A percentile compares a stretch with the other conserved stretches of the same genome.
These are phyloP conservation scores for Fraxinus platypoda DNA, from an alignment of 305 asterid species.

Conservation along the genomic window DNA sequence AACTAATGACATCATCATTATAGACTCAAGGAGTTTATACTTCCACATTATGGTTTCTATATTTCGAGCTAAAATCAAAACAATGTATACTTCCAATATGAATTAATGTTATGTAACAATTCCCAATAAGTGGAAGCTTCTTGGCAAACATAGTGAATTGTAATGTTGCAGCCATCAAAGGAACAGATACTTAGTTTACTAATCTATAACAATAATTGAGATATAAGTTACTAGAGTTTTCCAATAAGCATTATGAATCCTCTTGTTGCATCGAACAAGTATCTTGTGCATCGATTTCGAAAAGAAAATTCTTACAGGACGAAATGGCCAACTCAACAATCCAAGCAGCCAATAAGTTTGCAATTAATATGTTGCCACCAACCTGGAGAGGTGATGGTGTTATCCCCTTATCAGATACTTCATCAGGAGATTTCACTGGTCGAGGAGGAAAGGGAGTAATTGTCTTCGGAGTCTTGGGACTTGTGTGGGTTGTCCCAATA, in stretches of 20 bases:
- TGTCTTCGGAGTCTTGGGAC: constrained; percentile 76
- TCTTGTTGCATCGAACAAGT: neutral
- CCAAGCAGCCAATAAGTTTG: neutral
- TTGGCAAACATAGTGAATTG: neutral
- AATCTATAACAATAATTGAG: neutral
- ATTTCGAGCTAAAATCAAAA: neutral
- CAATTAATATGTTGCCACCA: constrained; percentile 10
- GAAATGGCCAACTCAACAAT: neutral
- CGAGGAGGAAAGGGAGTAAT: constrained; percentile 57
- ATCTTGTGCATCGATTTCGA: neutral
- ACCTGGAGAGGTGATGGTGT: constrained; percentile 44
- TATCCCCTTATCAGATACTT: constrained; percentile 26
- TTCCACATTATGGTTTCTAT: neutral
- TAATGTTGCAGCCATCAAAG: neutral
- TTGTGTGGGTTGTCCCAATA: constrained; percentile 28
- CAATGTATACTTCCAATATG: neutral
- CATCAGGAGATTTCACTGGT: constrained; percentile 52
- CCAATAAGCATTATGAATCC: neutral
- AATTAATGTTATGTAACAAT: neutral
- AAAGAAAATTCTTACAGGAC: neutral
- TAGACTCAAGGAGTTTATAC: neutral
- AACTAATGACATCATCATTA: neutral
- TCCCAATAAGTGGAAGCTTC: neutral
- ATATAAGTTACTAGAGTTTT: neutral
- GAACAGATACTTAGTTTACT: neutral